Evolutionary conservation across 805 yeast genomes (phyloP), one percentile per base, ranked within the genome.

Genomic region (Naumovozyma baii): DNA sequence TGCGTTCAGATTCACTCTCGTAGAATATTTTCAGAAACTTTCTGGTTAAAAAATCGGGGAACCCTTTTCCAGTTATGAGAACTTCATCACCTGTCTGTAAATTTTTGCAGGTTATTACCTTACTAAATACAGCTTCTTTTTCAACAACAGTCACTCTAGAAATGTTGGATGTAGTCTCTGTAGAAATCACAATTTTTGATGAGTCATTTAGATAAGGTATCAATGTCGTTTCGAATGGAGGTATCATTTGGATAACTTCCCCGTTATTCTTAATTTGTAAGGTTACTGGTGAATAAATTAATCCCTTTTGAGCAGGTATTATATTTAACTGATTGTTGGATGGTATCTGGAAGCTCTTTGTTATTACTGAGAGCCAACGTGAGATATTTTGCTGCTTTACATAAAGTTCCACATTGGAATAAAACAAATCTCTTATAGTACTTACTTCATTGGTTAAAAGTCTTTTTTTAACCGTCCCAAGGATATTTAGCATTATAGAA

Each of bases 21-120:
- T 32, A 38, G 20, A 73, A 39, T 35, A 39, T 44, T 3, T 54
- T 40, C 0, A 75, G 49, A 46, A 79, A 76, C 10, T 45, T 41
- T 39, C 67, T 64, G 0, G 86, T 78, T 13, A 75, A 50, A 15
- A 62, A 52, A 55, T 82, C 88, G 0, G 88, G 85, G 46, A 68
- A 79, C 0, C 90, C 90, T 50, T 78, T 80, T 0, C 83, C 86
- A 0, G 86, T 79, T 7, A 81, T 55, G 1, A 75, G 15, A 1
- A 74, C 44, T 13, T 62, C 39, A 7, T 46, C 39, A 25, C n/a
- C n/a, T n/a, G n/a, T n/a, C n/a, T n/a, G n/a, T n/a, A 47, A 43
- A 13, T 46, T 42, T 10, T 25, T 32, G 3, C 38, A 42, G 4
- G 31, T 8, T 12, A 57, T 39, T 16, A 70, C 28, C 9, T 62